A percentile compares a stretch with the other conserved stretches of the same genome.
These are phyloP conservation scores for Phalaenopsis hybrid DNA, from an alignment of 116 monocot species.

Conservation along the genomic window DNA sequence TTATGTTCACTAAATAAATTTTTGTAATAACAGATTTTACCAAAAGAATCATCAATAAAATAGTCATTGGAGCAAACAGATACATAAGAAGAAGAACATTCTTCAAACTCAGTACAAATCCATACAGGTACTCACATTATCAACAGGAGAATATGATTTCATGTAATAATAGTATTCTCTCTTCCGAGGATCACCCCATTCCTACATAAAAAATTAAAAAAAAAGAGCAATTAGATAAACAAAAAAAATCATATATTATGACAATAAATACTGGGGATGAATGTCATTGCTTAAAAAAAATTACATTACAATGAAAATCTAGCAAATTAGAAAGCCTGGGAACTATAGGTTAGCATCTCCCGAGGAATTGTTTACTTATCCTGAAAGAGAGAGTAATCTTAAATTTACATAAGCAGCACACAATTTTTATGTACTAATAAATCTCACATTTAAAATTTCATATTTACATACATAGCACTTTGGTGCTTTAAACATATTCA, in stretches of 20 bases:
- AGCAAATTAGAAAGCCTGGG: too few relatives aligned
- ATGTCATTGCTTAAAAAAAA: background rate
- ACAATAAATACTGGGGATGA: background rate
- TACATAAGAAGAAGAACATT: background rate
- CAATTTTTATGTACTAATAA: too few relatives aligned
- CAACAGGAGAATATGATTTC: slow-evolving; percentile 95
- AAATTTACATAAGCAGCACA: too few relatives aligned
- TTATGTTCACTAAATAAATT: background rate
- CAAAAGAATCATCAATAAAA: background rate
- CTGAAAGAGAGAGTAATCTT: too few relatives aligned
- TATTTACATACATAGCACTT: too few relatives aligned
- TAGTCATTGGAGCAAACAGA: background rate
- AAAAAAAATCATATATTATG: background rate
- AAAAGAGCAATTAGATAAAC: background rate
- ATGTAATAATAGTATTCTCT: slow-evolving; percentile 87
- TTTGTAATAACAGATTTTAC: background rate
- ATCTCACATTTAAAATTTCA: too few relatives aligned
- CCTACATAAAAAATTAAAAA: slow-evolving; percentile 32
- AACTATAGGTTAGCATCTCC: too few relatives aligned
- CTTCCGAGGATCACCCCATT: slow-evolving; percentile 94
- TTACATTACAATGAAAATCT: background rate
- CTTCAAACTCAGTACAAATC: background rate
- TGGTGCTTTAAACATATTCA: too few relatives aligned
- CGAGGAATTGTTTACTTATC: too few relatives aligned
- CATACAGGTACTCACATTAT: slow-evolving; percentile 61